Base-by-base conservation (phyloP, 192 early-diverging fungal genomes). In the Coemansia sp. region DNA sequence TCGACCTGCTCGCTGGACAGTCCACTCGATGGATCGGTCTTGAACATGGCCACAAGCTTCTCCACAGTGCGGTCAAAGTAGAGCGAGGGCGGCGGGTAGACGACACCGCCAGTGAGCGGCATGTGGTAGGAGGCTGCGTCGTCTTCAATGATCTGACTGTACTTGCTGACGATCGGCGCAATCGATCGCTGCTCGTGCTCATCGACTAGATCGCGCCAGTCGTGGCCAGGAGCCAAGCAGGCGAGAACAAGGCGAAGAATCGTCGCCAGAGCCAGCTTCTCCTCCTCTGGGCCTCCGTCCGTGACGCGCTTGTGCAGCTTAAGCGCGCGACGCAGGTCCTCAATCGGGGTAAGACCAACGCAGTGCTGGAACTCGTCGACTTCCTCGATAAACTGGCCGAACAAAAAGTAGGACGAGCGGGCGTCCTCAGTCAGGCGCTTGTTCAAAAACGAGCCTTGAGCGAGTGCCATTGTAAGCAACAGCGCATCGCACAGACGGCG, bases 31-130 rank as follows among this genome's bases (percentile, higher is more conserved):
- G 69, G 42, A 47, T 92, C 82, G 41, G 90, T 91, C 24, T 88
- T 84, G 80, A 90, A 98, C 96, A 98, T 98, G 41, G 90, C 89
- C 16, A 90, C 76, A 24, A 96, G 86, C 61, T 89, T 90, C 59
- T 93, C 92, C n/a, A 92, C 87, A 24, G 91, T 89, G 66, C 97
- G 94, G 86, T 98, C 97, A 86, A 95, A 98, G 86, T 97, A 97
- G 13, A 98, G 86, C 5, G 92, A 88, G 75, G 86, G 76, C 20
- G 87, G 85, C 33, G 87, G 85, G 36, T 75, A 85, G 40, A 80
- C 59, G 24, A 72, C 78, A 57, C 77, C 83, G 42, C 83, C 78
- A 38, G 78, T 77, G 41, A 85, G 78, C 5, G 83, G 83, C 77
- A 85, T 85, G 57, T 85, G 83, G 76, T 75, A 85, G 38, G 83